These are phyloP conservation scores for Apiospora malaysiana DNA, from an alignment of 2,329 filamentous ascomycete genomes.

Conservation along the genomic window DNA sequence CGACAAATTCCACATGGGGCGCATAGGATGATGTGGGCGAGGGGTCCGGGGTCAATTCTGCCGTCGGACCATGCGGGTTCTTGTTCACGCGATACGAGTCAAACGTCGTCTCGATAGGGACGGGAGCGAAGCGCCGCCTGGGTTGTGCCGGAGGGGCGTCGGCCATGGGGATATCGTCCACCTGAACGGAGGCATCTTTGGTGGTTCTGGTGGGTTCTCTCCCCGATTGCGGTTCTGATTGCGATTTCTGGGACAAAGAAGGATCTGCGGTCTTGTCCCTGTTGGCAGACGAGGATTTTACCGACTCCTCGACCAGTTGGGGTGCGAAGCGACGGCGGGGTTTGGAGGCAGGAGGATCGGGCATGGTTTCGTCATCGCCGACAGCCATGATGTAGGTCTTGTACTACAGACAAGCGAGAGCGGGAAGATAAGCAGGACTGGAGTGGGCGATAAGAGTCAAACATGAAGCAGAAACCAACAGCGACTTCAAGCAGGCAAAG, in stretches of 20 bases:
- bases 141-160: constrained; percentile 30
- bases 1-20: constrained; percentile 28
- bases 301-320: constrained; percentile 42
- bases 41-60: constrained; percentile 62
- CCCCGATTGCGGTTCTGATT: background rate
- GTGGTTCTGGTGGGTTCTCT: constrained; percentile 26
- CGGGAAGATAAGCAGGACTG: constrained; percentile 4
- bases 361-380: constrained; percentile 36
- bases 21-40: constrained; percentile 57
- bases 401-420: constrained; percentile 1
- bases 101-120: constrained; percentile 75
- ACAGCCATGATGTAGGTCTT: constrained; percentile 31
- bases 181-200: constrained; percentile 38
- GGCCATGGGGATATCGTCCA: constrained; percentile 35
- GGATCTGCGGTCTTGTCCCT: constrained; percentile 19
- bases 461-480: constrained; percentile 12
- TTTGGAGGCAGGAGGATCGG: constrained; percentile 32
- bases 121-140: constrained; percentile 65
- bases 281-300: constrained; percentile 35
- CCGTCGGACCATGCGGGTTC: constrained; percentile 55
- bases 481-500: constrained; percentile 18
- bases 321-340: constrained; percentile 40
- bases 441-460: background rate
- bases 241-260: constrained; percentile 8
- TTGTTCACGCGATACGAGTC: constrained; percentile 59